Evolutionary conservation across 768 basidiomycete genomes (phyloP), one percentile per base, ranked within the genome.

Genomic region (Steccherinum ochraceum): DNA sequence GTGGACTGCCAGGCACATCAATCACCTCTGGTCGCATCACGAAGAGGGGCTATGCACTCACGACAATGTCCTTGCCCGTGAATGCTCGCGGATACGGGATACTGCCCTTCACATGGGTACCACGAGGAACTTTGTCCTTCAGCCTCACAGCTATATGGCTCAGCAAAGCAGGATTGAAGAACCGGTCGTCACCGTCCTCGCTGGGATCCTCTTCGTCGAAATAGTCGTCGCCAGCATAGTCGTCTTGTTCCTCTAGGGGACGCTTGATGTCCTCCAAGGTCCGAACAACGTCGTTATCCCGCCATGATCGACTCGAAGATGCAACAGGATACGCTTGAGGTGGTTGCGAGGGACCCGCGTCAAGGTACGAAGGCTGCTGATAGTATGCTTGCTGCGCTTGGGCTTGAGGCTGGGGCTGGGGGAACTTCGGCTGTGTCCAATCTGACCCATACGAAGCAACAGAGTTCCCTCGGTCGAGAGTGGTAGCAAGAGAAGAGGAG

Each of bases 11-110:
- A n/a, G 42, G 46, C 30, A 43, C 16, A 18, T 43, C 19, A 4
- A 35, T 16, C 18, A 27, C 20, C 53, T n/a, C 57, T 48, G 49
- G 18, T 40, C 53, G n/a, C 57, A 20, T 11, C 23, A 26, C 21
- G 13, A 16, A 27, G 46, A 20, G n/a, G n/a, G n/a, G n/a, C n/a
- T 26, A 12, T 40, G 12, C 12, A 76, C 90, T 61, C 69, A 93
- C 89, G 56, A 98, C 92, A 27, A 95, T 83, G 60, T 97, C 93
- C 61, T 89, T 90, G 4, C 95, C 95, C 2, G 95, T 97, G 58
- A 98, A 97, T 19, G 90, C 87, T 3, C 82, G 74, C 3, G 86
- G 88, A 64, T 95, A 95, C 2, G 89, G 87, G 40, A 97, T 89
- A 50, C 92, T 89, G 5, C 91, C 92, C 70, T 97, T 96, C 54